Conservation (phyloP, 1,284 basidiomycete species). For the Leccinum fallax region DNA sequence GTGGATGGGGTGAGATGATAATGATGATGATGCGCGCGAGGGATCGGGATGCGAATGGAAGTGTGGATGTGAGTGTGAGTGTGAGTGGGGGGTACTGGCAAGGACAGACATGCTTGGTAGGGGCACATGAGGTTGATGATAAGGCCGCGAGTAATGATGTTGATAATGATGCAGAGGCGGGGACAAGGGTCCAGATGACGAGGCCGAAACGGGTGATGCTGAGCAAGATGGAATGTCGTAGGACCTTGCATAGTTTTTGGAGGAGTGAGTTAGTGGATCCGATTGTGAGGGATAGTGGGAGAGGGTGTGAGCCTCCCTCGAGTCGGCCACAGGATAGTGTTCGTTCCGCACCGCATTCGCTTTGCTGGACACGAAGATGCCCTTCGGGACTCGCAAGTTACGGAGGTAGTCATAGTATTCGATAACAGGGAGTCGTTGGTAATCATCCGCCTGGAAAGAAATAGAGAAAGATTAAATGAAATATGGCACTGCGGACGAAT, state of each 20-base stretch:
- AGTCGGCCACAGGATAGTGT: constrained; percentile 38
- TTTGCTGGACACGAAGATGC: constrained; percentile 67
- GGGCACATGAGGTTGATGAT: constrained; percentile 16
- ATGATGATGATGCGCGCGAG: constrained; percentile 3
- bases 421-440: constrained; percentile 62
- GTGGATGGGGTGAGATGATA: constrained; percentile 20
- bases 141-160: constrained; percentile 23
- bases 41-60: constrained; percentile 27
- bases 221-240: constrained; percentile 39
- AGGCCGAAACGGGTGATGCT: constrained; percentile 42
- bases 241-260: constrained; percentile 17
- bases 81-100: constrained; percentile 18
- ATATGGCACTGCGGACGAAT: constrained; percentile 4
- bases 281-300: constrained; percentile 9
- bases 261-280: constrained; percentile 6
- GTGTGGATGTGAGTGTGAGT: neutral
- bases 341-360: constrained; percentile 48
- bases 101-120: constrained; percentile 30
- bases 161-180: constrained; percentile 19
- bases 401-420: constrained; percentile 72
- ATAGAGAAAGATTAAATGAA: constrained; percentile 15
- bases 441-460: constrained; percentile 58
- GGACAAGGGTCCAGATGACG: constrained; percentile 36
- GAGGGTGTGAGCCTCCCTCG: constrained; percentile 19
- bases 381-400: constrained; percentile 59